A percentile compares a stretch with the other conserved stretches of the same genome.
Evolutionary conservation across 2,329 filamentous ascomycete species (phyloP).

Genomic region (Purpureocillium lavendulum): DNA sequence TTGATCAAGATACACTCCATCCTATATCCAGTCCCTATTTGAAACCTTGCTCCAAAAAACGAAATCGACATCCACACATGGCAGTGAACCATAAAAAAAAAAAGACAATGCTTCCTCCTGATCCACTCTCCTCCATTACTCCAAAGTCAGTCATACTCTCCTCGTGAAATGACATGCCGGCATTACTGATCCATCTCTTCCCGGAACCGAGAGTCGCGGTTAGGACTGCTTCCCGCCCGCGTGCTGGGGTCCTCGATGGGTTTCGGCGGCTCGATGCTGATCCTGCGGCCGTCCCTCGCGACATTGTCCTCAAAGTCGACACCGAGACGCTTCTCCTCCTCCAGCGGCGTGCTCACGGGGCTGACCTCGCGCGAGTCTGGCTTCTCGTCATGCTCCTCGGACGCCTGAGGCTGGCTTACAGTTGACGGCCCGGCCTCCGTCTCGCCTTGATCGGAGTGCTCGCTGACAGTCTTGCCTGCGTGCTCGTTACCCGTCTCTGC

Average conservation of each 20-base stretch:
- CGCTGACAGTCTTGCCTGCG: not conserved
- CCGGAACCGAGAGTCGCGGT: constrained; percentile 48
- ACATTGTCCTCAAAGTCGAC: constrained; percentile 8
- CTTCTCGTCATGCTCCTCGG: constrained; percentile 8
- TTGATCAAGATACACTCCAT: too few species aligned
- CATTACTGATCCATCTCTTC: constrained; percentile 40
- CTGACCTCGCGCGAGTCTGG: constrained; percentile 27
- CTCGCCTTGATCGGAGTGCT: too few species aligned
- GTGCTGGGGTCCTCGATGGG: constrained; percentile 22
- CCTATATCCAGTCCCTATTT: too few species aligned
- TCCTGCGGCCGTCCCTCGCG: constrained; percentile 2
- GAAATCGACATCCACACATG: too few species aligned
- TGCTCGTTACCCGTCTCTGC: not conserved
- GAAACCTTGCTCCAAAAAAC: too few species aligned
- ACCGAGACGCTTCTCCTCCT: constrained; percentile 34
- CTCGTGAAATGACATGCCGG: too few species aligned
- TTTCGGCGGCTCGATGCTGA: constrained; percentile 27
- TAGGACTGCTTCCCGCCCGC: constrained; percentile 41
- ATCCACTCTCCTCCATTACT: too few species aligned
- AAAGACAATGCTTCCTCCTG: too few species aligned
- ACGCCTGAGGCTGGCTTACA: constrained; percentile 7
- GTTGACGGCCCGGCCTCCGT: too few species aligned
- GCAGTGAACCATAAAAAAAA: too few species aligned
- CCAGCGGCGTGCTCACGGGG: constrained; percentile 25
- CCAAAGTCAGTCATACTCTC: too few species aligned